Base-by-base conservation (phyloP, 768 basidiomycete genomes). In the Phaffia australis region DNA sequence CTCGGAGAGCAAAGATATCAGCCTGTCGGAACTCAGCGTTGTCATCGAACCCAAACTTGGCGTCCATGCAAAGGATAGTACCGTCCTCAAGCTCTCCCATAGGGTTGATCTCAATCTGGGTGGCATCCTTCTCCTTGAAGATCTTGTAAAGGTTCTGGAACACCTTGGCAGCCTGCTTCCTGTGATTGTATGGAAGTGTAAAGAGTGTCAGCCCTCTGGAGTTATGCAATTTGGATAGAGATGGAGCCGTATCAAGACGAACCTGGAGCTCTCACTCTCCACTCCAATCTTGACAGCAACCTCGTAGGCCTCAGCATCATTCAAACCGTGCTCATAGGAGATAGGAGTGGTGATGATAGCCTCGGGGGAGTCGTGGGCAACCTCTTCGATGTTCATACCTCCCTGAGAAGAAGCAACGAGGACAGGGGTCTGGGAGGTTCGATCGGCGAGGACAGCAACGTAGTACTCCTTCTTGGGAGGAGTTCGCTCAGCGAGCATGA, bases 361-460 rank as follows among this genome's bases (percentile, higher is more conserved):
- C 48, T 80, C 79, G 47, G 95, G 95, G 74, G 95, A 90, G 72
- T 93, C 90, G 35, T 89, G 89, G 30, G 95, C 95, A 56, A 99
- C 95, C 73, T 99, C 95, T 77, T 99, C 95, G 74, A 99, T 99
- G 74, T 98, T 98, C 95, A 99, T 99, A 65, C 95, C 95, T 64
- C 95, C 95, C 75, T 97, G 92, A 23, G 82, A 82, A 54, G 95
- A 98, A 23, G 86, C 86, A 63, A 99, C 94, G 56, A 99, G 83
- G 35, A 97, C 95, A 54, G 91, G 88, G 18, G 88, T 87, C 68
- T 90, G 86, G 7, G 86, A 80, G 18, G 83, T 83, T 71, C 95
- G 89, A 81, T 99, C 95, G 74, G 97, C 97, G 63, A 99, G 83
- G 42, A 98, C 84, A 18, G 95, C 95, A 60, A 93, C 87, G 74